Conservation (phyloP, 805 yeast genomes). For the Priceomyces carsonii region DNA sequence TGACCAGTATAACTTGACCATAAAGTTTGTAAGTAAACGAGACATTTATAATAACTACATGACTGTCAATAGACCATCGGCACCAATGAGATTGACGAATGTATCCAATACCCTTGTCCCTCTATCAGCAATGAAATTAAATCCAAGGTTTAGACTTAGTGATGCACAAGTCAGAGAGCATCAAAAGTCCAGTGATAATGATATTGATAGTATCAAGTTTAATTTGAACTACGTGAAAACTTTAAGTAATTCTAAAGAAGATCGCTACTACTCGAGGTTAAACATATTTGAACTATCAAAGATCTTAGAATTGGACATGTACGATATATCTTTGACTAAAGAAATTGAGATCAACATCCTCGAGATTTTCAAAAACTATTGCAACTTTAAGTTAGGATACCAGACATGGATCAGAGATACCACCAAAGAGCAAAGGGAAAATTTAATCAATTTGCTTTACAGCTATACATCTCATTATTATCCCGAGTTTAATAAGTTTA, state of each 20-base stretch:
- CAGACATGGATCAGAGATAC: conserved; percentile 88
- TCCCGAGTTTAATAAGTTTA: conserved; percentile 49
- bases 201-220: conserved; percentile 1
- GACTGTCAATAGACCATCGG: neutral
- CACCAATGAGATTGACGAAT: neutral
- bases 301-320: conserved; percentile 47
- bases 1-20: neutral
- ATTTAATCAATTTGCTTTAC: conserved; percentile 50
- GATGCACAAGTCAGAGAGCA: conserved; percentile 4
- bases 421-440: conserved; percentile 48
- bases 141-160: conserved; percentile 9
- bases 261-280: conserved; percentile 44
- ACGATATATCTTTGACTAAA: conserved; percentile 53
- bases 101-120: conserved; percentile 10
- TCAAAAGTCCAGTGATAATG: neutral
- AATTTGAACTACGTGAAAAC: conserved; percentile 8
- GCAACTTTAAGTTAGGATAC: conserved; percentile 73
- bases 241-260: conserved; percentile 10
- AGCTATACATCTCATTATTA: conserved; percentile 47
- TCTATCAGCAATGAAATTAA: conserved; percentile 9
- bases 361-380: conserved; percentile 51
- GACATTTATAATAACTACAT: conserved; percentile 1
- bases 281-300: conserved; percentile 57
- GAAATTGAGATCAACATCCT: conserved; percentile 55
- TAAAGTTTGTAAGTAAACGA: conserved; percentile 1